phyloP scores from a whole-genome alignment of 208 protist species.

The Wallacemonas collosoma region DNA sequence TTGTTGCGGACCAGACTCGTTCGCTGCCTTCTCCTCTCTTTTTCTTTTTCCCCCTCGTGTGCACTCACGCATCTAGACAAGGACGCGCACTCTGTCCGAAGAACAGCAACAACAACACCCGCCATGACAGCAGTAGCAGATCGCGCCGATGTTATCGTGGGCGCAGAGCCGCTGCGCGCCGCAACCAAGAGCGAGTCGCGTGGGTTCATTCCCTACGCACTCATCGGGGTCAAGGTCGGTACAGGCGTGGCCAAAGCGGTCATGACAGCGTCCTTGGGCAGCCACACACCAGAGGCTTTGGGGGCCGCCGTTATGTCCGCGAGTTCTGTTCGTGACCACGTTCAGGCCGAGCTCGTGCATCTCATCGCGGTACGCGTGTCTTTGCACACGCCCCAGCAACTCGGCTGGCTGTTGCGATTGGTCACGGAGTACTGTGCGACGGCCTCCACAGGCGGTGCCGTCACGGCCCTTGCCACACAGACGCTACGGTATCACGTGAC shows the following conservation, averaged over 20 bases:
- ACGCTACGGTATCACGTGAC: conserved; percentile 55
- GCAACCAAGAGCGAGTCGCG: neutral
- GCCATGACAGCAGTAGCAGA: neutral
- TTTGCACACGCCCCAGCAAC: conserved; percentile 25
- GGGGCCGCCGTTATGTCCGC: conserved; percentile 50
- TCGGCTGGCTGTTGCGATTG: conserved; percentile 35
- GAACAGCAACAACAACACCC: too few species aligned
- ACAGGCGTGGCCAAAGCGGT: conserved; percentile 37
- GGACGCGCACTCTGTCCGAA: too few species aligned
- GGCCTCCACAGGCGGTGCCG: conserved; percentile 18
- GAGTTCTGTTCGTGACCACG: conserved; percentile 39
- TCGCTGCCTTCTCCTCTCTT: too few species aligned
- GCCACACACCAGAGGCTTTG: conserved; percentile 39
- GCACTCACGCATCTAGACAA: too few species aligned
- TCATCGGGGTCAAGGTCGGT: conserved; percentile 41
- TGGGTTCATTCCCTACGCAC: conserved; percentile 16
- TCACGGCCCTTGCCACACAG: conserved; percentile 37
- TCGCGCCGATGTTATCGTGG: neutral
- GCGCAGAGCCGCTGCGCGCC: neutral
- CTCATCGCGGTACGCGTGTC: conserved; percentile 44
- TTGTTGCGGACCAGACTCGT: too few species aligned
- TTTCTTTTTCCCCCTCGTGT: too few species aligned
- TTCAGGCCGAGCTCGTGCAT: conserved; percentile 52
- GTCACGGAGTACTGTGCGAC: conserved; percentile 32
- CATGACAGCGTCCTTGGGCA: conserved; percentile 35